These are phyloP conservation scores for Noccaea bulbosa DNA, from an alignment of 345 rosid species.

Conservation along the genomic window DNA sequence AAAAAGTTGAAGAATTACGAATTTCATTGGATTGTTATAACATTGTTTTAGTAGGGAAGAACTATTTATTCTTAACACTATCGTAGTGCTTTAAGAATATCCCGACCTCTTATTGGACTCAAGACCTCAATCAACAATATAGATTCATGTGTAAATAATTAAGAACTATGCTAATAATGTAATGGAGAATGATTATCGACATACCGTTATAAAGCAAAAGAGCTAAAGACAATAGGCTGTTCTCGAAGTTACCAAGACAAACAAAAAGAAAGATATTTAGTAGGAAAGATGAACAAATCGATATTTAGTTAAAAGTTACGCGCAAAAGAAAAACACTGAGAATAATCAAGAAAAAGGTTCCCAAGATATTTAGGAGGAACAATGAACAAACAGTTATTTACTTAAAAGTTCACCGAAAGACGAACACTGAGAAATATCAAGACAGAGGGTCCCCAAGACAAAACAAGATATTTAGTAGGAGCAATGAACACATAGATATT, in stretches of 20 bases:
- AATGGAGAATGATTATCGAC: conserved; percentile 18
- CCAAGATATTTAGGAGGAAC: background rate
- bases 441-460: too few relatives aligned
- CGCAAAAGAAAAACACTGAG: background rate
- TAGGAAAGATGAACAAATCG: background rate
- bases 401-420: conserved; percentile 39
- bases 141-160: conserved; percentile 7
- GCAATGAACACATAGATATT: background rate
- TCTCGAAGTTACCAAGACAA: conserved; percentile 20
- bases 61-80: background rate
- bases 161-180: conserved; percentile 13
- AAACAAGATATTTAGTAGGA: too few relatives aligned
- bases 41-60: background rate
- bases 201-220: conserved; percentile 27
- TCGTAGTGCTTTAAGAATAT: conserved; percentile 33
- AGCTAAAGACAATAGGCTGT: background rate
- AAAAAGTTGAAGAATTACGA: background rate
- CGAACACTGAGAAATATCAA: conserved; percentile 4
- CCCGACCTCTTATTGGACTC: conserved; percentile 25
- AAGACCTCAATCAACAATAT: conserved; percentile 27
- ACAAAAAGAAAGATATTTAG: background rate
- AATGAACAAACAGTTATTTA: background rate
- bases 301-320: conserved; percentile 4
- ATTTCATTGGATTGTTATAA: conserved; percentile 2
- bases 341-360: background rate